Evolutionary conservation across 208 protist species (phyloP).

Genomic region (Trypanosoma conorhini): DNA sequence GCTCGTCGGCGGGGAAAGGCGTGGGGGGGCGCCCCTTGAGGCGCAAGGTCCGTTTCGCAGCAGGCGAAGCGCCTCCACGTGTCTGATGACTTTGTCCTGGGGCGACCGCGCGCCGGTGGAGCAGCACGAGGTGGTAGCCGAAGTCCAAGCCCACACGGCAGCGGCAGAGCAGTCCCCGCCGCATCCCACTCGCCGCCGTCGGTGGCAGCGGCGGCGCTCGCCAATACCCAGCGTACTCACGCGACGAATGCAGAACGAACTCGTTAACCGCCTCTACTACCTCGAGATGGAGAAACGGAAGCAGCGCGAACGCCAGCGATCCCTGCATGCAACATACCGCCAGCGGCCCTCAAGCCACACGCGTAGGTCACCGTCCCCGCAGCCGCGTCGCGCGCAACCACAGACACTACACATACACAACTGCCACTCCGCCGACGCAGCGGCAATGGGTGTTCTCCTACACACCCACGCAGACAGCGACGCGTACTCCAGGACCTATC

Average conservation of each 20-base stretch:
- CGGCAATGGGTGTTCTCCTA: too few species aligned
- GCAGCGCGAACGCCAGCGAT: background rate
- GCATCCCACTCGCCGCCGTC: background rate
- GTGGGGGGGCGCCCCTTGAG: background rate
- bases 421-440: too few species aligned
- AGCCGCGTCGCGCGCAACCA: too few species aligned
- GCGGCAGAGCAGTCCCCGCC: background rate
- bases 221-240: slow-evolving; percentile 1
- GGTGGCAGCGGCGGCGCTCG: background rate
- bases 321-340: background rate
- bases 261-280: slow-evolving; percentile 11
- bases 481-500: too few species aligned
- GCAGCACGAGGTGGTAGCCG: background rate
- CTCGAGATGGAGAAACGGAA: background rate
- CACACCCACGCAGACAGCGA: too few species aligned
- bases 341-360: background rate
- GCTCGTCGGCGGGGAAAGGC: slow-evolving; percentile 7
- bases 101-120: background rate
- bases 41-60: background rate
- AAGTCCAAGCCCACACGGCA: too few species aligned
- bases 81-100: background rate
- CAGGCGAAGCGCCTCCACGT: background rate
- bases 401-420: too few species aligned
- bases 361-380: too few species aligned
- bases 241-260: slow-evolving; percentile 8